Evolutionary conservation across 768 basidiomycete genomes (phyloP).

Genomic region (Phylloporus rhodoxanthus): DNA sequence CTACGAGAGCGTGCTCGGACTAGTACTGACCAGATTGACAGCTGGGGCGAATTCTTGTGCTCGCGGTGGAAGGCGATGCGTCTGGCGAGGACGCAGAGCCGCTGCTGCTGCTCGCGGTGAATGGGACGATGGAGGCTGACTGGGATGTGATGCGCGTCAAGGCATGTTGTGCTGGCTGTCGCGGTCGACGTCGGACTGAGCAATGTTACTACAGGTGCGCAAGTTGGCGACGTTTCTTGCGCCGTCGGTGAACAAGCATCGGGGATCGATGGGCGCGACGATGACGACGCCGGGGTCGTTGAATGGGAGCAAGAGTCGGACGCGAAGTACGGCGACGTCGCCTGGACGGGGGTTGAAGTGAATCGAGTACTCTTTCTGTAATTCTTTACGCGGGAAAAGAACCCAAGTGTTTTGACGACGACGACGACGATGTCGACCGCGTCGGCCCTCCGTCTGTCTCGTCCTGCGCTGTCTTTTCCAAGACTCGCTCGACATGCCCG

Average conservation of each 20-base stretch:
- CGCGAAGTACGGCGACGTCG: conserved; percentile 26
- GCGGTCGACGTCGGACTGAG: conserved; percentile 1
- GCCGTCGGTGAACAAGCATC: conserved; percentile 35
- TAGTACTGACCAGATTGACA: conserved; percentile 25
- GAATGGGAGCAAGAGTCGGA: conserved; percentile 22
- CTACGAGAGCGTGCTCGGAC: neutral
- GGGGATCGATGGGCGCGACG: conserved; percentile 20
- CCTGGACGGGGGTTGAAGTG: conserved; percentile 19
- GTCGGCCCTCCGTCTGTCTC: conserved; percentile 15
- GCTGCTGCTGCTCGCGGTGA: conserved; percentile 65
- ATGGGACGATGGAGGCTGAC: conserved; percentile 51
- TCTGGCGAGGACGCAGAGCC: conserved; percentile 34
- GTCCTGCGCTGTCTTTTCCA: neutral
- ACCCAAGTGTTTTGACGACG: neutral
- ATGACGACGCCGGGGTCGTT: neutral
- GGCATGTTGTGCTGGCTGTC: conserved; percentile 34
- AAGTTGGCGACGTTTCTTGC: conserved; percentile 31
- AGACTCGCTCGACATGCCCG: conserved; percentile 24
- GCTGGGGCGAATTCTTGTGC: conserved; percentile 67
- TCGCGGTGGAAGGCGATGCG: conserved; percentile 48
- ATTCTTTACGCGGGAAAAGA: conserved; percentile 24
- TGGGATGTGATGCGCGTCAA: conserved; percentile 63
- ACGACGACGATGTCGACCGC: conserved; percentile 19
- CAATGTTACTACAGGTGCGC: conserved; percentile 19
- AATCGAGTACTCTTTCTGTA: neutral